These are phyloP conservation scores for Cyclotella atomus DNA, from an alignment of 108 stramenopile genomes.

Conservation along the genomic window DNA sequence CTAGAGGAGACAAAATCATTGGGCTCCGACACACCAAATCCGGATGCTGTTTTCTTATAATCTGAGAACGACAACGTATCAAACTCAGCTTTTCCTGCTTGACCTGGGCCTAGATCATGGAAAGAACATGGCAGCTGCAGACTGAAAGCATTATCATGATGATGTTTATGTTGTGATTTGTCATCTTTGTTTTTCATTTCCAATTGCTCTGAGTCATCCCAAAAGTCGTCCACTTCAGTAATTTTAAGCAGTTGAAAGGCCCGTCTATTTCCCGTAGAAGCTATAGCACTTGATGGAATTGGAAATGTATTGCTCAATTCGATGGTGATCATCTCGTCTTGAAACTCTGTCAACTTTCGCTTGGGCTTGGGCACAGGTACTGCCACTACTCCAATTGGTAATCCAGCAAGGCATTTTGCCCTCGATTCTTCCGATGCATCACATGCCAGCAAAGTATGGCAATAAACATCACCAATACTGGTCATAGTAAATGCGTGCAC, in stretches of 20 bases:
- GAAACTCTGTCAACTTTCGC: background rate
- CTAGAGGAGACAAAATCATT: background rate
- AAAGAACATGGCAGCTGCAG: background rate
- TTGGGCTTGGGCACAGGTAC: slow-evolving; percentile 57
- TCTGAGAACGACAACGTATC: background rate
- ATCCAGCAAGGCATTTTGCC: slow-evolving; percentile 31
- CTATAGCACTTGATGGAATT: slow-evolving; percentile 29
- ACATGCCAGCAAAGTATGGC: slow-evolving; percentile 59
- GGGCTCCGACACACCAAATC: background rate
- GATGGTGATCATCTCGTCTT: slow-evolving; percentile 4
- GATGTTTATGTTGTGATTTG: background rate
- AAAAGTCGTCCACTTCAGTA: too few species aligned
- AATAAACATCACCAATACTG: slow-evolving; percentile 72
- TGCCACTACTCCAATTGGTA: slow-evolving; percentile 57
- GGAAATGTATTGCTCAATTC: slow-evolving; percentile 38
- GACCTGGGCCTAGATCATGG: slow-evolving; percentile 1
- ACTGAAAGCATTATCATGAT: too few species aligned
- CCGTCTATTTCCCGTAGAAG: background rate
- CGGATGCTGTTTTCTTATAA: background rate
- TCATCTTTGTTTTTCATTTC: background rate
- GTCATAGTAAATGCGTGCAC: slow-evolving; percentile 64
- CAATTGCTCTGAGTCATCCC: background rate
- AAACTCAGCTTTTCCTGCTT: background rate
- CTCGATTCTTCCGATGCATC: slow-evolving; percentile 21
- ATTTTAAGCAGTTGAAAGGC: background rate